phyloP scores from a whole-genome alignment of 495 filamentous ascomycete genomes.

The Pyrenula aspistea region DNA sequence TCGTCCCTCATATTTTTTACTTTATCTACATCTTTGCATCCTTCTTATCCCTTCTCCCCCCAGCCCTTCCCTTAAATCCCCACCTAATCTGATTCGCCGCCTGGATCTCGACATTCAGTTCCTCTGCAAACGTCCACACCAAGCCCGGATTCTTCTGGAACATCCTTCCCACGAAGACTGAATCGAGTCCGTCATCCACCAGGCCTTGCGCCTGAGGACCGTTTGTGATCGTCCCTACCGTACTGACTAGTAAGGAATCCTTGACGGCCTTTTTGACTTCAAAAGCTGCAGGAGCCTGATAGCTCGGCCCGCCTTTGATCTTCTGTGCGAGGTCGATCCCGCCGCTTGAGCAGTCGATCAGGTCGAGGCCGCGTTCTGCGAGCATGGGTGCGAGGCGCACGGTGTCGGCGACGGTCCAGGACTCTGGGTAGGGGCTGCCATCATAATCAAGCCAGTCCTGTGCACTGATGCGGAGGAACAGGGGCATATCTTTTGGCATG shows the following conservation, averaged over 20 bases:
- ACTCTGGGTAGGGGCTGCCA: slow-evolving; percentile 21
- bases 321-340: slow-evolving; percentile 49
- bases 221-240: slow-evolving; percentile 50
- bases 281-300: slow-evolving; percentile 55
- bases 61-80: slow-evolving; percentile 25
- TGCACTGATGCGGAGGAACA: slow-evolving; percentile 49
- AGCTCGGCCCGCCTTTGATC: slow-evolving; percentile 41
- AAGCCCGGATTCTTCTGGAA: slow-evolving; percentile 62
- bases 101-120: slow-evolving; percentile 47
- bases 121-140: slow-evolving; percentile 58
- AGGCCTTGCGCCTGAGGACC: slow-evolving; percentile 41
- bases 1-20: too few relatives aligned
- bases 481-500: slow-evolving; percentile 50
- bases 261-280: slow-evolving; percentile 53
- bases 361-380: slow-evolving; percentile 43
- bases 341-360: slow-evolving; percentile 52
- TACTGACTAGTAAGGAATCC: slow-evolving; percentile 41
- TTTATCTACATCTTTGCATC: not conserved
- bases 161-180: slow-evolving; percentile 46
- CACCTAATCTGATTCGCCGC: slow-evolving; percentile 59
- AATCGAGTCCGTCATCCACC: slow-evolving; percentile 44
- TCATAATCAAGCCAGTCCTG: slow-evolving; percentile 46
- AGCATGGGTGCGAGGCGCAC: slow-evolving; percentile 40
- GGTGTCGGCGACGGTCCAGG: slow-evolving; percentile 45
- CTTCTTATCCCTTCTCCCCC: slow-evolving; percentile 8